Evolutionary conservation across 257 asterid genomes (phyloP).

Genomic region (Verbascum thapsus): DNA sequence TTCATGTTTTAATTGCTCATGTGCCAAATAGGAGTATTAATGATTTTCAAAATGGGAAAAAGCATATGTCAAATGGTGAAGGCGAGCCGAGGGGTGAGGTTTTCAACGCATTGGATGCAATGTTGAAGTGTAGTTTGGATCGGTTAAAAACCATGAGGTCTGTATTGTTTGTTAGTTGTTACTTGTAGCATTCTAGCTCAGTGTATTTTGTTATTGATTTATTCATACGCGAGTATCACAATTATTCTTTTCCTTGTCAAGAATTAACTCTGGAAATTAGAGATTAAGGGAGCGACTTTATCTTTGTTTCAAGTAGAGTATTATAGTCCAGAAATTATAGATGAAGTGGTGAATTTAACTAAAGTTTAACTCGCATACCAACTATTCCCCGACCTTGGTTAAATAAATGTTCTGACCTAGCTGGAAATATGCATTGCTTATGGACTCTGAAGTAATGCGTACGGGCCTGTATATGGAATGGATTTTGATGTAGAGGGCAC

Average conservation of each 20-base stretch:
- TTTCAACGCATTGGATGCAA: slow-evolving; percentile 71
- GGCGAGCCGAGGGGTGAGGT: slow-evolving; percentile 55
- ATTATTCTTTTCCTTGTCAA: no score
- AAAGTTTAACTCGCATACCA: no score
- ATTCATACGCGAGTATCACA: no score
- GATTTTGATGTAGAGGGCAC: no score
- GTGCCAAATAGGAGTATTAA: slow-evolving; percentile 32
- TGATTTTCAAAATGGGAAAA: slow-evolving; percentile 34
- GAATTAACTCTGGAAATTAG: no score
- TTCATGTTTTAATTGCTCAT: no score
- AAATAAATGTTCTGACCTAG: background rate
- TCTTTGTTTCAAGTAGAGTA: no score
- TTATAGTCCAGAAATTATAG: no score
- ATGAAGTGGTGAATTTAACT: no score
- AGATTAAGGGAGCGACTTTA: no score
- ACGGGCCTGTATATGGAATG: no score
- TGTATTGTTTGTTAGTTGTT: slow-evolving; percentile 25
- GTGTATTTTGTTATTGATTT: slow-evolving; percentile 11
- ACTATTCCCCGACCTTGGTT: background rate
- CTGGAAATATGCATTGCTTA: background rate
- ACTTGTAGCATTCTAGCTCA: slow-evolving; percentile 20
- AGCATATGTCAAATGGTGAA: slow-evolving; percentile 46
- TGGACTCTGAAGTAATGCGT: background rate
- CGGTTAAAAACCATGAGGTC: slow-evolving; percentile 80
- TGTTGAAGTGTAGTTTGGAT: slow-evolving; percentile 72